phyloP scores from a whole-genome alignment of 768 basidiomycete genomes.

The Floccularia luteovirens region DNA sequence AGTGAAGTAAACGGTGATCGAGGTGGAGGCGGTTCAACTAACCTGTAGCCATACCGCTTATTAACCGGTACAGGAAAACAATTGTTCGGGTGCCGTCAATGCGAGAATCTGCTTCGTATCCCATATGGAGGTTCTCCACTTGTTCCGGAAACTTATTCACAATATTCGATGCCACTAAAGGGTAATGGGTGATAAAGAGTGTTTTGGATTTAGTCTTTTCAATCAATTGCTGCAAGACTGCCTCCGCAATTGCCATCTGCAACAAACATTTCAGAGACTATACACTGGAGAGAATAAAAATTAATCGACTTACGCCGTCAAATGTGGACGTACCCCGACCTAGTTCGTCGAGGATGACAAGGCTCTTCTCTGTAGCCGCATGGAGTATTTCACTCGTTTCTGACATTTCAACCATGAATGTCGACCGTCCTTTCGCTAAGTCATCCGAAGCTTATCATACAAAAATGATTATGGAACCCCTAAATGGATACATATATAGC shows the following conservation, averaged over 20 bases:
- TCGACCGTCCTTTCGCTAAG: conserved; percentile 78
- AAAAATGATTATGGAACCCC: neutral
- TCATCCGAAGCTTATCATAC: conserved; percentile 70
- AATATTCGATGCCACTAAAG: conserved; percentile 66
- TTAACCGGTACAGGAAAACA: conserved; percentile 79
- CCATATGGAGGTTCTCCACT: conserved; percentile 82
- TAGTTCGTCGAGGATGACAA: conserved; percentile 88
- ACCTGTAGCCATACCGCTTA: conserved; percentile 62
- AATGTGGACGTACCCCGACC: conserved; percentile 90
- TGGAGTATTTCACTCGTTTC: conserved; percentile 89
- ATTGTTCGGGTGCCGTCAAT: conserved; percentile 74
- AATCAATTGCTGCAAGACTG: conserved; percentile 69
- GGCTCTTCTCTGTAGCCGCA: conserved; percentile 61
- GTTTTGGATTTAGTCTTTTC: conserved; percentile 56
- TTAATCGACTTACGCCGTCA: conserved; percentile 55
- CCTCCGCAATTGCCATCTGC: conserved; percentile 83
- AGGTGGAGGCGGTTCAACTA: too few species aligned
- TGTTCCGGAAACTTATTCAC: conserved; percentile 50
- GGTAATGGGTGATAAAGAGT: conserved; percentile 95
- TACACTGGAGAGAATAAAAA: neutral
- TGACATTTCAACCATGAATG: conserved; percentile 95
- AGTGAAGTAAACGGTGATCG: too few species aligned
- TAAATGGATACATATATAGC: too few species aligned
- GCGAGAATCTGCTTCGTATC: conserved; percentile 60
- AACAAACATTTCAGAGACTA: conserved; percentile 3